Evolutionary conservation across 2,329 filamentous ascomycete species (phyloP).

Genomic region (Ophiostoma perfectum): DNA sequence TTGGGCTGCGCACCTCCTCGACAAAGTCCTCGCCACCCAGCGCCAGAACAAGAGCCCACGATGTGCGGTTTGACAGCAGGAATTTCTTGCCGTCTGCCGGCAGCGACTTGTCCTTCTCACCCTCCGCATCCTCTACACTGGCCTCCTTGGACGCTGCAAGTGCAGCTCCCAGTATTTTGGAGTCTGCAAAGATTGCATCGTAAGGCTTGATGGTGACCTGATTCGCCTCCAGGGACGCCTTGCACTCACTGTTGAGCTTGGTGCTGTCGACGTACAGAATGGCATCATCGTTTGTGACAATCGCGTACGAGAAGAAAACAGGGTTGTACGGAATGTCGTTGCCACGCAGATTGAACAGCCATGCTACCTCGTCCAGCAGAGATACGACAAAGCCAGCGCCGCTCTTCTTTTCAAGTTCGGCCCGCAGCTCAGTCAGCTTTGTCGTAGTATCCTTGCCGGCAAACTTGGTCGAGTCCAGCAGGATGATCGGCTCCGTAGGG

Average conservation of each 20-base stretch:
- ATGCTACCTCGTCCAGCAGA: slow-evolving; percentile 93
- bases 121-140: slow-evolving; percentile 26
- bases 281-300: slow-evolving; percentile 70
- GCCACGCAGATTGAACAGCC: slow-evolving; percentile 96
- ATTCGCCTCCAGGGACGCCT: slow-evolving; percentile 62
- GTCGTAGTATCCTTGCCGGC: slow-evolving; percentile 75
- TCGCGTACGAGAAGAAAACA: slow-evolving; percentile 95
- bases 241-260: slow-evolving; percentile 66
- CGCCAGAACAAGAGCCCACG: slow-evolving; percentile 84
- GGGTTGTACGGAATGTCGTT: slow-evolving; percentile 97
- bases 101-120: slow-evolving; percentile 25
- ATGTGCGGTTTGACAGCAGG: slow-evolving; percentile 79
- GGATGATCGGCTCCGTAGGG: slow-evolving; percentile 69
- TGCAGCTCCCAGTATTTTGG: slow-evolving; percentile 53
- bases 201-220: slow-evolving; percentile 77
- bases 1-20: slow-evolving; percentile 79
- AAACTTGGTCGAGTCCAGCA: slow-evolving; percentile 61
- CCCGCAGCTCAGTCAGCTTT: slow-evolving; percentile 82
- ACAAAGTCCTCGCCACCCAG: slow-evolving; percentile 81
- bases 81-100: slow-evolving; percentile 55
- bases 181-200: slow-evolving; percentile 70
- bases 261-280: slow-evolving; percentile 78
- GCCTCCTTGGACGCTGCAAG: neutral
- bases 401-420: slow-evolving; percentile 87
- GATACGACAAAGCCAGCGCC: slow-evolving; percentile 82